These are phyloP conservation scores for Termitomyces heimii DNA, from an alignment of 768 basidiomycete genomes.

Conservation along the genomic window DNA sequence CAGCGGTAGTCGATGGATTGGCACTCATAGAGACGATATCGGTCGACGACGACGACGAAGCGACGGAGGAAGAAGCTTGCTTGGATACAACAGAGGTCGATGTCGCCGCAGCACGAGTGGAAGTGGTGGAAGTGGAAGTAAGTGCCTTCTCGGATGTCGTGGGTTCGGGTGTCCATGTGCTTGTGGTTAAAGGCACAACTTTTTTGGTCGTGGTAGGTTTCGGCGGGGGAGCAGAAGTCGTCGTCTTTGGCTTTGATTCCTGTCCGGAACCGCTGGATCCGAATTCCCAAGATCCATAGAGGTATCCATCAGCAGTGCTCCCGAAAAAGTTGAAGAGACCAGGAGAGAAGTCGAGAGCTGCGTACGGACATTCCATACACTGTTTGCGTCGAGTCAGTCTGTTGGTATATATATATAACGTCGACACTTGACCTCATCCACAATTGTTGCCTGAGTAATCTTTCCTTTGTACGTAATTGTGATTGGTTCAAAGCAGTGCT, in stretches of 20 bases:
- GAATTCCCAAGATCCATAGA: constrained; percentile 42
- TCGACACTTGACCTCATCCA: constrained; percentile 39
- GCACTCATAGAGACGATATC: background rate
- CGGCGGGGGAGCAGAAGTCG: constrained; percentile 11
- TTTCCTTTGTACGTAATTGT: constrained; percentile 48
- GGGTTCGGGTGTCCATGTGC: constrained; percentile 10
- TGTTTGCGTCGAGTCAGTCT: constrained; percentile 13
- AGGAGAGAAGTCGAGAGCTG: constrained; percentile 44
- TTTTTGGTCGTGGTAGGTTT: constrained; percentile 16
- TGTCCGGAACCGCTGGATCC: constrained; percentile 16
- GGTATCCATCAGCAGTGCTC: constrained; percentile 27
- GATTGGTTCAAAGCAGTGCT: constrained; percentile 46
- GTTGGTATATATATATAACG: too few species aligned
- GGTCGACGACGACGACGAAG: background rate
- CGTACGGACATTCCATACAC: constrained; percentile 47
- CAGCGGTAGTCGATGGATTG: constrained; percentile 4
- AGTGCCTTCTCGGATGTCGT: constrained; percentile 9
- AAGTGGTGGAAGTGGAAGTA: background rate
- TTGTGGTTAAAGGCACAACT: constrained; percentile 12
- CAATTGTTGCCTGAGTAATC: constrained; percentile 32
- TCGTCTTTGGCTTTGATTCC: constrained; percentile 7
- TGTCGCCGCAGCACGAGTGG: constrained; percentile 4
- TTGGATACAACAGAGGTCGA: constrained; percentile 1
- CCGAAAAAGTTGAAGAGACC: constrained; percentile 47
- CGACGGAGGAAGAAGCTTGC: background rate